These are phyloP conservation scores for Citrus cavaleriei DNA, from an alignment of 345 rosid genomes.

Conservation along the genomic window DNA sequence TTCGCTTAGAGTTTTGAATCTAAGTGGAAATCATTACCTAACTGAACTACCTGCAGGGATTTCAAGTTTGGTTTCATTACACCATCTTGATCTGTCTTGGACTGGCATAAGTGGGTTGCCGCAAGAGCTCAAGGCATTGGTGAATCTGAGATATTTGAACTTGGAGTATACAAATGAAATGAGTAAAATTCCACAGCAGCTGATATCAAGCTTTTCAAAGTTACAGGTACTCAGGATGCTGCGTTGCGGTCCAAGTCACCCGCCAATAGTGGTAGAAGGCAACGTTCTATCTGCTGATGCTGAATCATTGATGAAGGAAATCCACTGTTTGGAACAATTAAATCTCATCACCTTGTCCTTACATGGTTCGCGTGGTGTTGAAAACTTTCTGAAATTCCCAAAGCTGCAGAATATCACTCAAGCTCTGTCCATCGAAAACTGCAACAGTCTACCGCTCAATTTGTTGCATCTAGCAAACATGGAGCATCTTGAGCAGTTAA, in stretches of 20 bases:
- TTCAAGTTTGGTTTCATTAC: constrained; percentile 3
- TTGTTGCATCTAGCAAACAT: too few relatives aligned
- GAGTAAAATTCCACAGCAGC: accelerated
- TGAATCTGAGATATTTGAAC: too few relatives aligned
- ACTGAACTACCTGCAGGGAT: constrained; percentile 25
- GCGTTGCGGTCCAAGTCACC: too few relatives aligned
- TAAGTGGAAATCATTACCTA: constrained; percentile 10
- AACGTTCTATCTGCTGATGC: background rate
- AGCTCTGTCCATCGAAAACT: too few relatives aligned
- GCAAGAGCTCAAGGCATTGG: too few relatives aligned
- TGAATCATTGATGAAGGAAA: background rate
- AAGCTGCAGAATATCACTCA: background rate
- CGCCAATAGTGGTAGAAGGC: too few relatives aligned
- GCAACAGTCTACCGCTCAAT: too few relatives aligned
- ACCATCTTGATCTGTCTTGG: constrained; percentile 1
- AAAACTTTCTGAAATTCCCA: background rate
- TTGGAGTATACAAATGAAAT: accelerated
- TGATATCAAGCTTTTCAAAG: too few relatives aligned
- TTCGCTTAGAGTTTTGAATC: constrained; percentile 27
- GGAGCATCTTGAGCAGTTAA: too few relatives aligned
- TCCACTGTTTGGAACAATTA: background rate
- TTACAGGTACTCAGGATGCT: too few relatives aligned
- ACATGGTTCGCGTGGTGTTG: background rate
- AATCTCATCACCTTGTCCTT: background rate
- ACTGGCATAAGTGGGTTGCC: accelerated